A percentile compares a stretch with the other conserved stretches of the same genome.
These are phyloP conservation scores for Hypoxylon sp. DNA, from an alignment of 2,329 filamentous ascomycete species.

Conservation along the genomic window DNA sequence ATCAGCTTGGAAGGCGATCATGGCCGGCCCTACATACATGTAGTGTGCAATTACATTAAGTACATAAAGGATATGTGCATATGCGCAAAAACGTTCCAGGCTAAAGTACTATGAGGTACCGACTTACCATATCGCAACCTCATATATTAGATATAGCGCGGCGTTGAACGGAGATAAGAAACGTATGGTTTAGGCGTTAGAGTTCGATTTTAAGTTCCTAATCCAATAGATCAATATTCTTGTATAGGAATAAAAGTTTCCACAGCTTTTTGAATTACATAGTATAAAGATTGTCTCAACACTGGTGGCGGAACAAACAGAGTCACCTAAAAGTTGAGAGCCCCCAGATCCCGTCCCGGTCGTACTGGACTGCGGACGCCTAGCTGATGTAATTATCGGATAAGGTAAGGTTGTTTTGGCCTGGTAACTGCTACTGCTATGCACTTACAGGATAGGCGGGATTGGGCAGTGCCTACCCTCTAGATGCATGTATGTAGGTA, in stretches of 20 bases:
- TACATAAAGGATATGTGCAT: slow-evolving; percentile 23
- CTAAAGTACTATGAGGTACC: slow-evolving; percentile 34
- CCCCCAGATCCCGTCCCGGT: too few species aligned
- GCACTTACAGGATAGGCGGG: neutral
- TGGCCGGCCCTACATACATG: slow-evolving; percentile 6
- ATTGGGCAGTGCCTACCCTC: neutral
- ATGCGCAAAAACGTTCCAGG: slow-evolving; percentile 24
- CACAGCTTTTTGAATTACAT: neutral
- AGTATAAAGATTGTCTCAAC: too few species aligned
- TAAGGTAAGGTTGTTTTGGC: neutral
- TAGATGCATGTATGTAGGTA: neutral
- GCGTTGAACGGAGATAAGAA: slow-evolving; percentile 19
- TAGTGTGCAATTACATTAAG: slow-evolving; percentile 16
- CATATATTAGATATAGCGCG: neutral
- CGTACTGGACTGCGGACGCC: too few species aligned
- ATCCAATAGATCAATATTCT: neutral
- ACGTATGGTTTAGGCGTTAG: neutral
- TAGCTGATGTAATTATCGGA: neutral
- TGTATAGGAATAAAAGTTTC: neutral
- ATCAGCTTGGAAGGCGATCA: slow-evolving; percentile 14
- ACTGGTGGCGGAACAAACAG: too few species aligned
- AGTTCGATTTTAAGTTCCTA: neutral
- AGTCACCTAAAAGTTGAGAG: too few species aligned
- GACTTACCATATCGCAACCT: slow-evolving; percentile 12
- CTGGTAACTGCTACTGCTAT: neutral